Base-by-base conservation (phyloP, 2,329 filamentous ascomycete genomes). In the Paraphoma sp. region DNA sequence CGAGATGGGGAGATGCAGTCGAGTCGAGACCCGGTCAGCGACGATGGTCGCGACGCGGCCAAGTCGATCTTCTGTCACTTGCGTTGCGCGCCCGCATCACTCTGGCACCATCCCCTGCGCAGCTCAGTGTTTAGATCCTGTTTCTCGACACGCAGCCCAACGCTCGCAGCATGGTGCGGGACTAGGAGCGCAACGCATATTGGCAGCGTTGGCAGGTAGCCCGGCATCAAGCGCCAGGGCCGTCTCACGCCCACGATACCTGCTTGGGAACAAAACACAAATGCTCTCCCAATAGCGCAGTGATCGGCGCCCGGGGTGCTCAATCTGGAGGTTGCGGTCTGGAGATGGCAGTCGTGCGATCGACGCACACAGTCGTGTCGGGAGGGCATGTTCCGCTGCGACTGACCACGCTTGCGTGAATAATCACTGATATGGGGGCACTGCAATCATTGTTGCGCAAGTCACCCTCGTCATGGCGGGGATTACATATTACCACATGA, bases 281-380 rank as follows among this genome's bases (percentile, higher is more conserved):
- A 31, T n/a, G 30, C 14, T 8, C 2, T 31, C 56, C 54, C 28
- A 53, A 64, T 62, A 30, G 50, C 57, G 64, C 56, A 66, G 53
- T 50, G 68, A 71, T 70, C 64, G 51, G 28, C 60, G 23, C 16
- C 52, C 47, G 59, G 65, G 63, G 43, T 49, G 45, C 65, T 65
- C 53, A 18, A 63, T 60, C 47, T 43, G 60, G 62, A 56, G 45
- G 16, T 17, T 42, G 14, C n/a, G 11, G 47, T 48, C 50, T 54
- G 49, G 43, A 48, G 53, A 46, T 33, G 45, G 16, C 36, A 45
- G 59, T 36, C 36, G 45, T 54, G 36, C 29, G 50, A 55, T 53
- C 40, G 40, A n/a, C 40, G n/a, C 40, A 42, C 40, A 17, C 40
- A 16, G n/a, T 17, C 16, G 40, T 17, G 40, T 16, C 16, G 40